Percentiles rank a stretch among this genome's conserved stretches.
phyloP scores from a whole-genome alignment of 345 rosid genomes.

The Eucalyptus marginata region DNA sequence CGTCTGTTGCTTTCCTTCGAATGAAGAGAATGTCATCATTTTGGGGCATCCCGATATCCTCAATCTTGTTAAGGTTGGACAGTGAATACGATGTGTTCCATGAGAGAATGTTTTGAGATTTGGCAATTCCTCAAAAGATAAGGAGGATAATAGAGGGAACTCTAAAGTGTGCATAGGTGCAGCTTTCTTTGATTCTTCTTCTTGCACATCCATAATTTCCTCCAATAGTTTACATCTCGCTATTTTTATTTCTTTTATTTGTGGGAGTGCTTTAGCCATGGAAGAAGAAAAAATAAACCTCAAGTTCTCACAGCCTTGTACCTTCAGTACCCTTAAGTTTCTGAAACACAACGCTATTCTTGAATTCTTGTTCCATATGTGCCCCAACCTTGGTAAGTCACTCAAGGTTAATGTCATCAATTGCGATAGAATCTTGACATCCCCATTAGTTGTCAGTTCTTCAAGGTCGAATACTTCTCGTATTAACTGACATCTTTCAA shows the following conservation, averaged over 20 bases:
- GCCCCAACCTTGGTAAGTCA: background rate
- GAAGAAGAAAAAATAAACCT: background rate
- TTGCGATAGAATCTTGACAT: background rate
- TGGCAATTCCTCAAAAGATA: background rate
- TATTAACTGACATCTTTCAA: background rate
- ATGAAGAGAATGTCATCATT: background rate
- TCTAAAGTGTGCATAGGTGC: background rate
- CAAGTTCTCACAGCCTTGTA: background rate
- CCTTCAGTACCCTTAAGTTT: background rate
- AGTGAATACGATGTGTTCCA: background rate
- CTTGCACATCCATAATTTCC: background rate
- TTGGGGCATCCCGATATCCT: background rate
- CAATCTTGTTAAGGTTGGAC: background rate
- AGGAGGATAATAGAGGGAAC: background rate
- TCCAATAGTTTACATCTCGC: background rate
- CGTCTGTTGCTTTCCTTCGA: background rate
- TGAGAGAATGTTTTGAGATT: background rate
- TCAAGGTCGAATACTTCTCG: background rate
- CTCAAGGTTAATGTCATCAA: background rate
- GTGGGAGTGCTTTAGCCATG: background rate
- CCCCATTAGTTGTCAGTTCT: rapidly evolving
- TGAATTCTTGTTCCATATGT: background rate
- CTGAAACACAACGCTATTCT: background rate
- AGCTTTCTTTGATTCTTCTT: background rate
- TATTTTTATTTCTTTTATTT: background rate